These are phyloP conservation scores for Arthrocladium fulminans DNA, from an alignment of 2,329 filamentous ascomycete species.

Conservation along the genomic window DNA sequence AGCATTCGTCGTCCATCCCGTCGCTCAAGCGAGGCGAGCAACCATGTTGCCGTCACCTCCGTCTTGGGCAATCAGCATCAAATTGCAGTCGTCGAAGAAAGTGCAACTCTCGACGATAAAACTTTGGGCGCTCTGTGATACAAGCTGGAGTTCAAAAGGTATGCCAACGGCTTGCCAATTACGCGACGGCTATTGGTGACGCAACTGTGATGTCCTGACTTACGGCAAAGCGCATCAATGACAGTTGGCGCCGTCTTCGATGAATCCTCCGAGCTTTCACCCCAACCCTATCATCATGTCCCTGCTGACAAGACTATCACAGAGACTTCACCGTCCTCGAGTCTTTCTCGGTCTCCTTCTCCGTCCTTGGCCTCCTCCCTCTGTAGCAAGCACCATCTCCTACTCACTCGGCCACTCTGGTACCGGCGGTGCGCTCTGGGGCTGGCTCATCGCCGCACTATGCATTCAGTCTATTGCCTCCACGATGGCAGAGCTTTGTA, in stretches of 20 bases:
- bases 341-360: slow-evolving; percentile 31
- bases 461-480: slow-evolving; percentile 28
- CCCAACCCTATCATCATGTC: background rate
- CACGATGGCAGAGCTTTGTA: slow-evolving; percentile 31
- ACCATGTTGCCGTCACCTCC: slow-evolving; percentile 15
- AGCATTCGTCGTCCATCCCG: background rate
- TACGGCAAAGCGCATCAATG: too few relatives aligned
- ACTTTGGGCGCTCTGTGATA: slow-evolving; percentile 35
- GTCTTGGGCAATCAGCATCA: slow-evolving; percentile 15
- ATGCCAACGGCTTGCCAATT: background rate
- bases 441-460: slow-evolving; percentile 28
- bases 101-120: slow-evolving; percentile 31
- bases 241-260: too few relatives aligned
- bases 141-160: slow-evolving; percentile 27
- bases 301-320: slow-evolving; percentile 1
- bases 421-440: slow-evolving; percentile 25
- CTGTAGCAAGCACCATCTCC: slow-evolving; percentile 30
- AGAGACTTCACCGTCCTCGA: slow-evolving; percentile 27
- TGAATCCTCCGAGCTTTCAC: background rate
- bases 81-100: slow-evolving; percentile 20
- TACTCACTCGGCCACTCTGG: slow-evolving; percentile 31
- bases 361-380: slow-evolving; percentile 32
- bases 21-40: background rate
- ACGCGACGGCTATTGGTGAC: background rate
- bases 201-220: too few relatives aligned